Conservation (phyloP, 2,329 filamentous ascomycete species). For the Arachnomyces sp. region DNA sequence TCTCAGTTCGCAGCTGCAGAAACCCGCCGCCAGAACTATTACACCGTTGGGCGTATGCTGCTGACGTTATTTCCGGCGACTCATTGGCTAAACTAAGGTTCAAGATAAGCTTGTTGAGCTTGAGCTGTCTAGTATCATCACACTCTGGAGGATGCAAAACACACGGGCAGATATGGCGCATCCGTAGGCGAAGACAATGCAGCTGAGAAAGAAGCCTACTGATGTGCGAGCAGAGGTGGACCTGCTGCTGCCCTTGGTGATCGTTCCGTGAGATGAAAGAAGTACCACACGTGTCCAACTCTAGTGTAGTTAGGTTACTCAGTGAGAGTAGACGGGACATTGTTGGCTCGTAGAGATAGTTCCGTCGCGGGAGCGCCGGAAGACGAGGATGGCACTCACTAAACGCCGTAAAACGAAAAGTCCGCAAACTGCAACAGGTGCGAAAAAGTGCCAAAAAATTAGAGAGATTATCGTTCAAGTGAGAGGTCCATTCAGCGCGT, state of each 20-base stretch:
- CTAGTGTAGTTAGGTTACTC: not conserved
- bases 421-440: too few species aligned
- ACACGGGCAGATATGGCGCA: constrained; percentile 5
- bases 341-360: not conserved
- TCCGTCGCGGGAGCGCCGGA: too few species aligned
- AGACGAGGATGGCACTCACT: too few species aligned
- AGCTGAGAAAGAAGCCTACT: constrained; percentile 1
- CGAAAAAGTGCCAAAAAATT: too few species aligned
- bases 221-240: constrained; percentile 2
- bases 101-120: constrained; percentile 1
- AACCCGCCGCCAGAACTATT: not conserved
- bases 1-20: not conserved
- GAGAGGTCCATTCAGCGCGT: too few species aligned
- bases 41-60: not conserved
- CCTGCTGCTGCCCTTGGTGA: not conserved
- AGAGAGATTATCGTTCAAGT: too few species aligned
- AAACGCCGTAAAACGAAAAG: too few species aligned
- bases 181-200: constrained; percentile 2
- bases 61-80: not conserved
- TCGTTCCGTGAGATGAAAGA: not conserved
- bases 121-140: not conserved
- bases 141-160: not conserved
- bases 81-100: constrained; percentile 5
- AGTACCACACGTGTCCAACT: constrained; percentile 4
- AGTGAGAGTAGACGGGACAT: constrained; percentile 1